Evolutionary conservation across 352 stramenopile genomes (phyloP).

Genomic region (Globisporangium viniferum): DNA sequence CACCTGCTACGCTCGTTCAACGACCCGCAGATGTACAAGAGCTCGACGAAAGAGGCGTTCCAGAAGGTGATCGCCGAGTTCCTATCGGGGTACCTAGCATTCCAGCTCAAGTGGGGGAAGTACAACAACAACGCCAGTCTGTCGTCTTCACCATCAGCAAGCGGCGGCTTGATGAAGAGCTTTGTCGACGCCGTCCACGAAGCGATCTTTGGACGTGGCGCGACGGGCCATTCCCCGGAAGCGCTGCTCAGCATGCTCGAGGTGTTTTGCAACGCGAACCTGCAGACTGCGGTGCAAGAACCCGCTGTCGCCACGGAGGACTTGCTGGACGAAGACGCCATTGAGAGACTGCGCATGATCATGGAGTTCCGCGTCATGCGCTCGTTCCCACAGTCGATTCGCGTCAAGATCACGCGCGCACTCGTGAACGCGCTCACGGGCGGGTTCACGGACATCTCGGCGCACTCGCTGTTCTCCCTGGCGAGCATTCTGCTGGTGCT

Average conservation of each 20-base stretch:
- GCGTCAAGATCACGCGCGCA: conserved; percentile 43
- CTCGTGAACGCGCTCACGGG: conserved; percentile 51
- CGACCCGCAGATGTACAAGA: conserved; percentile 77
- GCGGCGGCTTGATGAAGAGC: conserved; percentile 18
- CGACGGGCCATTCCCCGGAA: conserved; percentile 61
- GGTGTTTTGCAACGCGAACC: conserved; percentile 39
- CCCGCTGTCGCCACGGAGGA: not conserved
- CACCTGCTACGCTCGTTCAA: conserved; percentile 55
- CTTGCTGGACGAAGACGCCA: conserved; percentile 29
- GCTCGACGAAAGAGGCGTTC: conserved; percentile 35
- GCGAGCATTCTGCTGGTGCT: conserved; percentile 57
- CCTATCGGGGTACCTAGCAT: conserved; percentile 34
- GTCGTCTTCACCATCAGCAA: not conserved
- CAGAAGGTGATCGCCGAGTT: conserved; percentile 34
- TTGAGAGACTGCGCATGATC: conserved; percentile 62
- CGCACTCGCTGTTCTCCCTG: conserved; percentile 37
- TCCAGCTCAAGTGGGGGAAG: conserved; percentile 16
- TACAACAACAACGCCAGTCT: not conserved
- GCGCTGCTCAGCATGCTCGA: conserved; percentile 66
- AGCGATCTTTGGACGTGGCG: conserved; percentile 50
- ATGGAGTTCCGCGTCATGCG: conserved; percentile 73
- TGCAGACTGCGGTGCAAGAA: conserved; percentile 20
- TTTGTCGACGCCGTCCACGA: conserved; percentile 34
- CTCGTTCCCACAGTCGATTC: conserved; percentile 69
- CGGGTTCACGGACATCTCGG: conserved; percentile 37